These are phyloP conservation scores for Colletotrichum tanaceti DNA, from an alignment of 2,329 filamentous ascomycete species.

Conservation along the genomic window DNA sequence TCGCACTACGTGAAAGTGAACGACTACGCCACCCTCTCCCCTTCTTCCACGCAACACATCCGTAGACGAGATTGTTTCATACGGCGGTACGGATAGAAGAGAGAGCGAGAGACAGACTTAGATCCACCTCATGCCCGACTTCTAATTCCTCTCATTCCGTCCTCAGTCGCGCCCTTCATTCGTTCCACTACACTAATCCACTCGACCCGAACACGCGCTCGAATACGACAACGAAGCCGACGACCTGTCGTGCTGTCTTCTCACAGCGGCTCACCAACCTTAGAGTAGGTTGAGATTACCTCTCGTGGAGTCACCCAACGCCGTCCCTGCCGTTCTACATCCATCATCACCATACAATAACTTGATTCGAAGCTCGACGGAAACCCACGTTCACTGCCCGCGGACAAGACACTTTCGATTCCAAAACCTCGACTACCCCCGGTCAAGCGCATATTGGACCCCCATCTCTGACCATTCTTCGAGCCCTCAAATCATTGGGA, in stretches of 20 bases:
- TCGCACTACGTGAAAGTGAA: not conserved
- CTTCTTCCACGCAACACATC: not conserved
- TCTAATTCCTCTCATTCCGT: constrained; percentile 15
- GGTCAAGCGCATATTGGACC: constrained; percentile 30
- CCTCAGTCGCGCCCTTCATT: constrained; percentile 15
- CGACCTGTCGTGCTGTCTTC: constrained; percentile 13
- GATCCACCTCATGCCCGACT: constrained; percentile 12
- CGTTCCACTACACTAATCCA: constrained; percentile 20
- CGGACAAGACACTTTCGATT: constrained; percentile 5
- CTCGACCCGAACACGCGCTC: constrained; percentile 8
- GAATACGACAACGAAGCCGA: not conserved
- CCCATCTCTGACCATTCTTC: constrained; percentile 36
- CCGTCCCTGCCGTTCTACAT: not conserved
- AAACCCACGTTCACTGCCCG: not conserved
- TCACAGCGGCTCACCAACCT: not conserved
- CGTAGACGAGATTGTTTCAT: not conserved
- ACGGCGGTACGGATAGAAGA: not conserved
- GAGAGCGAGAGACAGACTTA: not conserved
- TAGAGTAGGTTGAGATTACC: not conserved
- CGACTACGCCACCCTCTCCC: not conserved
- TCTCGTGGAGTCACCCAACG: constrained; percentile 22
- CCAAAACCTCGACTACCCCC: constrained; percentile 14
- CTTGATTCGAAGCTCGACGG: constrained; percentile 5
- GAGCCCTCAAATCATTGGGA: constrained; percentile 12
- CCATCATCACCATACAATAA: constrained; percentile 12